Percentiles rank a stretch among this genome's conserved stretches.
phyloP scores from a whole-genome alignment of 495 filamentous ascomycete species.

The Darksidea phi region DNA sequence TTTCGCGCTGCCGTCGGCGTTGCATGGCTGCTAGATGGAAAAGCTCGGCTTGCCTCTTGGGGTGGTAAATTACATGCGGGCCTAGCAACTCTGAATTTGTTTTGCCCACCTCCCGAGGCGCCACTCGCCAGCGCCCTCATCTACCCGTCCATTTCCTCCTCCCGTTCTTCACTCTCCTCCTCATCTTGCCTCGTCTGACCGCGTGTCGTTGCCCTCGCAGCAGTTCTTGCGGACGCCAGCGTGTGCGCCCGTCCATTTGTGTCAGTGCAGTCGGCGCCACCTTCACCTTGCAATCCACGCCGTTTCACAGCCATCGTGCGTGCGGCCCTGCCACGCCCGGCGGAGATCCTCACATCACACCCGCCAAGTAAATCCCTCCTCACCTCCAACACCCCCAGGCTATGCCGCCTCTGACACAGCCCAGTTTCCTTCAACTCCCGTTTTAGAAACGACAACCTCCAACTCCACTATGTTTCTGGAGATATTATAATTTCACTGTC shows the following conservation, averaged over 20 bases:
- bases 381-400: slow-evolving; percentile 5
- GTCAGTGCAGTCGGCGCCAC: not conserved
- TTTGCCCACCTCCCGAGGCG: not conserved
- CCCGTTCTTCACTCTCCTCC: not conserved
- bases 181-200: not conserved
- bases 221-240: not conserved
- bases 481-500: slow-evolving; percentile 41
- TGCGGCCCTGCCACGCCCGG: slow-evolving; percentile 28
- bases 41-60: not conserved
- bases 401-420: slow-evolving; percentile 17
- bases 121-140: not conserved
- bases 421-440: slow-evolving; percentile 8
- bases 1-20: not conserved
- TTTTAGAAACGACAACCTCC: slow-evolving; percentile 30
- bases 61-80: not conserved
- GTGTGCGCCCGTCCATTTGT: not conserved
- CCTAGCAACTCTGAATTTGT: not conserved
- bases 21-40: not conserved
- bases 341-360: slow-evolving; percentile 35
- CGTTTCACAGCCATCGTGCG: slow-evolving; percentile 29
- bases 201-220: not conserved
- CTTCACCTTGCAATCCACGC: not conserved
- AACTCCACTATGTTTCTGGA: slow-evolving; percentile 36
- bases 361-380: slow-evolving; percentile 27
- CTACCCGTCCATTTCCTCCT: not conserved